Base-by-base conservation (phyloP, 192 early-diverging fungal species). In the Geranomyces michiganensis region DNA sequence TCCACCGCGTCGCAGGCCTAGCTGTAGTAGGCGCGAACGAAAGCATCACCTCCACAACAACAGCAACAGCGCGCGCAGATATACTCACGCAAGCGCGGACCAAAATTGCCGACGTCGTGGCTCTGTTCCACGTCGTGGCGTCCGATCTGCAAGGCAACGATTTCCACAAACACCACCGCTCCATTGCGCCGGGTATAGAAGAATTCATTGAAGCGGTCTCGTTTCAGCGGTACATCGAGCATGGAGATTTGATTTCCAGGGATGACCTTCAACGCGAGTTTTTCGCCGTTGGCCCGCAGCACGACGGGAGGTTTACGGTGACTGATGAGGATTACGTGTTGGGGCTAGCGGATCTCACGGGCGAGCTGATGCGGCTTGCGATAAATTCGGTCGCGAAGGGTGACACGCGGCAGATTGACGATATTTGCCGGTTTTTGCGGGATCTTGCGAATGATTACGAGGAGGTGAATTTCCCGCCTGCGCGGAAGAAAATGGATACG, bases 341-440 rank as follows among this genome's bases (percentile, higher is more conserved):
- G 4, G 87, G 87, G 12, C 63, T 89, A 15, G 86, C 84, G 12
- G 86, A 88, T 71, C 79, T 89, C 31, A 87, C 84, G 10, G 87
- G 87, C 49, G 86, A 88, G 62, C 59, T 89, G 27, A 88, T 89
- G 86, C 75, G 86, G 49, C 74, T 81, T 15, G 76, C 77, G 7
- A 86, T 88, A 71, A 86, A 86, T 48, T 65, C 72, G 21, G 71
- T 89, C 17, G 77, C 74, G 0, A 81, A 79, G 65, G 78, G 81
- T 31, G 78, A 85, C 24, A 62, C 59, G 1, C 71, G 79, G 22
- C 15, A 10, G 7, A 83, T 79, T 8, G 59, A 53, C 22, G 56
- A 70, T n/a, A 77, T 79, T 49, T 65, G 83, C 48, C 59, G 31
- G 26, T 83, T 86, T 46, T 55, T 88, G 56, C 71, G 80, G 0